phyloP scores from a whole-genome alignment of 2,329 filamentous ascomycete species.

The Pyricularia pennisetigena region DNA sequence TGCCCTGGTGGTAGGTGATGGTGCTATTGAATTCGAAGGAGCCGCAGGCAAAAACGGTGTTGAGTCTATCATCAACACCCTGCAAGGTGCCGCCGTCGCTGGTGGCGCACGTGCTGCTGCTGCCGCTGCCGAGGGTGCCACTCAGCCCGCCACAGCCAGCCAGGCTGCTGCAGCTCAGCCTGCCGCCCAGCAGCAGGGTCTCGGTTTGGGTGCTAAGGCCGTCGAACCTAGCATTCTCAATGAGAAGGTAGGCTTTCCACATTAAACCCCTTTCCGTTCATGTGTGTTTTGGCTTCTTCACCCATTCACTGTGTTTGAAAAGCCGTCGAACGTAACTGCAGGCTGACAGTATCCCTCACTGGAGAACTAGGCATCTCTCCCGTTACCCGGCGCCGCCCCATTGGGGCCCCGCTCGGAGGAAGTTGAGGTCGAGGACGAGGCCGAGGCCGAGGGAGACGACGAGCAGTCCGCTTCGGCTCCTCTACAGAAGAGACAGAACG shows the following conservation, averaged over 20 bases:
- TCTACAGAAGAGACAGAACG: slow-evolving; percentile 32
- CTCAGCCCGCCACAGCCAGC: slow-evolving; percentile 9
- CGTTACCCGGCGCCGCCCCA: slow-evolving; percentile 35
- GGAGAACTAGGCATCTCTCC: slow-evolving; percentile 25
- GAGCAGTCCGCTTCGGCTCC: slow-evolving; percentile 7
- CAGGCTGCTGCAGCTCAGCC: slow-evolving; percentile 6
- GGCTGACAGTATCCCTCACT: slow-evolving; percentile 18
- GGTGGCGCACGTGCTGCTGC: slow-evolving; percentile 23
- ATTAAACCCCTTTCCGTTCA: not conserved
- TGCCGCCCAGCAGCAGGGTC: slow-evolving; percentile 7
- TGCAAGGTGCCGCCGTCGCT: slow-evolving; percentile 34
- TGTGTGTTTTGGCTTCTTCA: not conserved
- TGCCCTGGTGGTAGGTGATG: slow-evolving; percentile 30
- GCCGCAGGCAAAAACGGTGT: slow-evolving; percentile 28
- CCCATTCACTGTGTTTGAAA: slow-evolving; percentile 5
- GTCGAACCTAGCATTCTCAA: slow-evolving; percentile 13
- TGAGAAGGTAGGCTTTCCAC: slow-evolving; percentile 21
- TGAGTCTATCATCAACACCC: slow-evolving; percentile 31
- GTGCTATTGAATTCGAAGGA: slow-evolving; percentile 37
- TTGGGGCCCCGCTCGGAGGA: slow-evolving; percentile 30
- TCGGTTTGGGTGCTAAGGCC: slow-evolving; percentile 8
- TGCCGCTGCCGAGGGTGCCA: slow-evolving; percentile 10
- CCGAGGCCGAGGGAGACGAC: not conserved
- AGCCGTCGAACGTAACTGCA: not conserved
- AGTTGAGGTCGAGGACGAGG: slow-evolving; percentile 7